Conservation (phyloP, 2,329 filamentous ascomycete genomes). For the Trichoderma sp. region DNA sequence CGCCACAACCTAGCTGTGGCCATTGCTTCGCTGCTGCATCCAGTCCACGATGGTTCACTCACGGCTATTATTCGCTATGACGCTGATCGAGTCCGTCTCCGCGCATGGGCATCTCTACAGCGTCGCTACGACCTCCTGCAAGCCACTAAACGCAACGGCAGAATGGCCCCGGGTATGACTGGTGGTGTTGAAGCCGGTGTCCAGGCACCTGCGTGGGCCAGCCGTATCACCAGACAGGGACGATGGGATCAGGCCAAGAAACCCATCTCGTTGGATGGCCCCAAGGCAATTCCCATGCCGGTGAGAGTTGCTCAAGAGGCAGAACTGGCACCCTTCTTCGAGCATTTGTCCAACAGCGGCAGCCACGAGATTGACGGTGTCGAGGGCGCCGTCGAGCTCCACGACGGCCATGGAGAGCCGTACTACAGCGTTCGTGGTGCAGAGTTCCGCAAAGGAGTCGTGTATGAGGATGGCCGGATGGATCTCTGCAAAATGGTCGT, state of each 20-base stretch:
- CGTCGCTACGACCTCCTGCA: slow-evolving; percentile 35
- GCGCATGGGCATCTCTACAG: slow-evolving; percentile 37
- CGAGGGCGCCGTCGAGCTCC: slow-evolving; percentile 30
- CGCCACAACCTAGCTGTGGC: slow-evolving; percentile 32
- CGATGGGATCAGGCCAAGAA: slow-evolving; percentile 32
- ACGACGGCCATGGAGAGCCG: slow-evolving; percentile 37
- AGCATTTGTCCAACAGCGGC: slow-evolving; percentile 32
- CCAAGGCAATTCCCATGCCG: slow-evolving; percentile 35
- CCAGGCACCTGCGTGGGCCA: slow-evolving; percentile 33
- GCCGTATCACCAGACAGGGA: slow-evolving; percentile 35
- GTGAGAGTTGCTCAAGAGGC: slow-evolving; percentile 31
- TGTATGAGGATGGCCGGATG: slow-evolving; percentile 52
- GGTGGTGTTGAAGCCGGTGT: slow-evolving; percentile 34
- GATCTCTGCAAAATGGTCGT: slow-evolving; percentile 56
- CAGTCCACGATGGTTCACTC: slow-evolving; percentile 34
- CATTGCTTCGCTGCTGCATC: slow-evolving; percentile 35
- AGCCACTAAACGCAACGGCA: slow-evolving; percentile 34
- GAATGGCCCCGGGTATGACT: slow-evolving; percentile 27
- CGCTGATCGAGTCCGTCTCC: slow-evolving; percentile 36
- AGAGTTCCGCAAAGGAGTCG: slow-evolving; percentile 39
- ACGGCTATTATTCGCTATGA: slow-evolving; percentile 40
- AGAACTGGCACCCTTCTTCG: slow-evolving; percentile 36
- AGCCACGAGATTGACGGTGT: slow-evolving; percentile 28
- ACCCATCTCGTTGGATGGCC: slow-evolving; percentile 33
- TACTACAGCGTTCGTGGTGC: slow-evolving; percentile 35